Percentiles rank a stretch among this genome's conserved stretches.
These are phyloP conservation scores for Biscogniauxia sp. DNA, from an alignment of 2,329 filamentous ascomycete species.

Conservation along the genomic window DNA sequence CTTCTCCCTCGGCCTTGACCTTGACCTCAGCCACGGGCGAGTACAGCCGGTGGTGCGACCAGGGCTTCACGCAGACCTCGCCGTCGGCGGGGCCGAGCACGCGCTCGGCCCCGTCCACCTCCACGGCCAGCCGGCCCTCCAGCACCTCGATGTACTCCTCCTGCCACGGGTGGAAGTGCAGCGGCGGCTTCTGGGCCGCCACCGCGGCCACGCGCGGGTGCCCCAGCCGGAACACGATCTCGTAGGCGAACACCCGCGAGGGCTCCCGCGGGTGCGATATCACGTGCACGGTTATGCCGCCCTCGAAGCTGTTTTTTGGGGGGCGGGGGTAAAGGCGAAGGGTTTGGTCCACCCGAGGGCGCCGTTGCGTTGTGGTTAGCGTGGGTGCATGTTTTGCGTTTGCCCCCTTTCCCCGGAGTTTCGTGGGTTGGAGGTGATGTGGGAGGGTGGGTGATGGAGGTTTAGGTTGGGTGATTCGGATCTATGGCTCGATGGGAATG, in stretches of 20 bases:
- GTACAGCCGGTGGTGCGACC: slow-evolving; percentile 28
- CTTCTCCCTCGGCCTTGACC: slow-evolving; percentile 1
- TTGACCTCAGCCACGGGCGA: slow-evolving; percentile 16
- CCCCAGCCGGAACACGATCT: slow-evolving; percentile 26
- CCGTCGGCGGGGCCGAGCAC: slow-evolving; percentile 22
- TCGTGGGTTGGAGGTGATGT: no score
- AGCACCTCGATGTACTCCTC: slow-evolving; percentile 32
- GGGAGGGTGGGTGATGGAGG: no score
- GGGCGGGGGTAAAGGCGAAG: no score
- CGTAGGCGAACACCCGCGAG: slow-evolving; percentile 25
- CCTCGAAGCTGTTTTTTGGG: slow-evolving; percentile 22
- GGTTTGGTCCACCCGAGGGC: no score
- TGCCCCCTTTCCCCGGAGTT: no score
- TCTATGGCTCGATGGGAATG: no score
- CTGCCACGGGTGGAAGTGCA: slow-evolving; percentile 34
- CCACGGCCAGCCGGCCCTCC: slow-evolving; percentile 28
- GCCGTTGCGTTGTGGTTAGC: no score
- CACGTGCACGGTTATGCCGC: slow-evolving; percentile 24
- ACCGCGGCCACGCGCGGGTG: slow-evolving; percentile 23
- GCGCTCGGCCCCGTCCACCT: slow-evolving; percentile 27
- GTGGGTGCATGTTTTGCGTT: no score
- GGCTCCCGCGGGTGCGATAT: slow-evolving; percentile 24
- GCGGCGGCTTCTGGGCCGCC: slow-evolving; percentile 28
- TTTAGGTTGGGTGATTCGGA: no score
- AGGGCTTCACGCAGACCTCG: slow-evolving; percentile 22